Evolutionary conservation across 805 yeast genomes (phyloP), one percentile per base, ranked within the genome.

Genomic region (Phaffomyces opuntiae): DNA sequence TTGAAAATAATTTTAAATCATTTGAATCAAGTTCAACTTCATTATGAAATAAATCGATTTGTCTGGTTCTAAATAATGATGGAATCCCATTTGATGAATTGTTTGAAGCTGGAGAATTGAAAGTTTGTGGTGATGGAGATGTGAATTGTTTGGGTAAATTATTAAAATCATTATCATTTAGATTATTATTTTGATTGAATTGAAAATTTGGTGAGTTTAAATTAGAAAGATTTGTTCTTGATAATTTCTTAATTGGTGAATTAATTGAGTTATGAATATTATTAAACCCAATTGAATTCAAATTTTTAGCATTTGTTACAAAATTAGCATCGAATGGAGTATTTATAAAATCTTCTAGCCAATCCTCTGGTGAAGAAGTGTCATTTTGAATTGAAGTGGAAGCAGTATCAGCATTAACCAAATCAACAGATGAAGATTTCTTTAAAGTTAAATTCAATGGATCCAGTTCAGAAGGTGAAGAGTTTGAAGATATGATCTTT

Each of bases 321-420:
- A 82, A 76, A 45, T 78, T 75, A 31, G 74, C 70, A 40, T 81
- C 85, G 50, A 76, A 73, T 7, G 88, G 86, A 1, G 86, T 77
- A 45, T 72, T 78, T 42, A 84, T 77, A 53, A 85, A 82, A 50
- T 83, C 88, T 31, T 78, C 73, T 14, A 85, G 65, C 90, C 91
- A 83, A 48, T 78, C 82, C 27, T 75, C 77, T 9, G 66, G 62
- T 3, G 59, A 49, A 42, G 62, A 44, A 45, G 50, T 45, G 21
- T 53, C 54, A 35, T 56, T 56, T 31, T 51, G 54, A 17, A 50
- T 49, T 0, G 55, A 49, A 42, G 48, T 49, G 4, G 59, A 52
- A 7, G 50, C 45, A 11, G 53, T 46, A 11, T 45, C 45, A 8
- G 40, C 16, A n/a, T 47, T 45, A 13, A 24, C 17, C 13, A 11